Conservation (phyloP, 2,329 filamentous ascomycete species). For the Cladophialophora yegresii region DNA sequence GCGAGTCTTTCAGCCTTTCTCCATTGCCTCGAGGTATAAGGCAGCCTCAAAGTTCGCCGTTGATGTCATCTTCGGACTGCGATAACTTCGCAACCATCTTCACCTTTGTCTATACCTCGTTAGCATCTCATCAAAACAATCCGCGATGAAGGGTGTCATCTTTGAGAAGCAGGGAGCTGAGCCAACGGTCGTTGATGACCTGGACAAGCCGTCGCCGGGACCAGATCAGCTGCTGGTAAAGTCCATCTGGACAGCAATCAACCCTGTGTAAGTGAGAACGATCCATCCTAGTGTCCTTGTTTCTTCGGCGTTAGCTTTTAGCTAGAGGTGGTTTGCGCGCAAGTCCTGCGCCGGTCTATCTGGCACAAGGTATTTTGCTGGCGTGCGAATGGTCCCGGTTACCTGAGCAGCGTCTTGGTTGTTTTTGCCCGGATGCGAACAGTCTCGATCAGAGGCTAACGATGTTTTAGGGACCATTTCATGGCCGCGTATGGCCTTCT, state of each 20-base stretch:
- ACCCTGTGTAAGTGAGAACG: constrained; percentile 39
- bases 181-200: constrained; percentile 31
- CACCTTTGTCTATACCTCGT: neutral
- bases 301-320: neutral
- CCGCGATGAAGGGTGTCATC: constrained; percentile 31
- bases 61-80: neutral
- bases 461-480: constrained; percentile 36
- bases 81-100: neutral
- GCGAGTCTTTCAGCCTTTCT: neutral
- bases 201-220: constrained; percentile 37
- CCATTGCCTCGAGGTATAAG: neutral
- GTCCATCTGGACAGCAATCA: constrained; percentile 40
- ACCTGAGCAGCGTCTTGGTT: neutral
- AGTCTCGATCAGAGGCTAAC: neutral
- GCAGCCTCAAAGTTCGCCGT: neutral
- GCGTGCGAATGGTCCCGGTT: neutral
- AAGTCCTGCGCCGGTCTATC: neutral
- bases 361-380: neutral
- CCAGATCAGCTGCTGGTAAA: constrained; percentile 41
- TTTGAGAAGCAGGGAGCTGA: constrained; percentile 27
- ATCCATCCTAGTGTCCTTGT: neutral
- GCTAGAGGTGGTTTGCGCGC: neutral
- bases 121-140: neutral
- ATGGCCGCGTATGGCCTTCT: constrained; percentile 38
- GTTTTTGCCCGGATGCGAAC: neutral